Percentiles rank a stretch among this genome's conserved stretches.
These are phyloP conservation scores for Hippophae tibetana DNA, from an alignment of 306 rosid genomes.

Conservation along the genomic window DNA sequence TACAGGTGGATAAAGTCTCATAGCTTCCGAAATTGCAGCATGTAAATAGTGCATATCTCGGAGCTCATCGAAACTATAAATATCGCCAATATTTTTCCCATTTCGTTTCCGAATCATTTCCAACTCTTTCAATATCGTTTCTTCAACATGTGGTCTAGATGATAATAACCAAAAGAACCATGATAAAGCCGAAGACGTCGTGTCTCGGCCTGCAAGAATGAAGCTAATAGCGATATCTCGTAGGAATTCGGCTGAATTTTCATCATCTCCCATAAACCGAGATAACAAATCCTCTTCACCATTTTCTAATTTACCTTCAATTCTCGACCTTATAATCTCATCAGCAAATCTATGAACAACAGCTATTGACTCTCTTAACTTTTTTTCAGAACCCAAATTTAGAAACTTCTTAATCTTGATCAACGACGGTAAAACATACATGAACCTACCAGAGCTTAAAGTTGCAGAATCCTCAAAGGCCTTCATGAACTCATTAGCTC, in stretches of 20 bases:
- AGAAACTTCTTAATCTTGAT: slow-evolving; percentile 28
- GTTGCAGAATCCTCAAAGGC: slow-evolving; percentile 55
- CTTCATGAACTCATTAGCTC: slow-evolving; percentile 38
- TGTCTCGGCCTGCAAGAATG: slow-evolving; percentile 64
- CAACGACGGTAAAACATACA: slow-evolving; percentile 8
- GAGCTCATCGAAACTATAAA: slow-evolving; percentile 38
- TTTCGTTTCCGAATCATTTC: slow-evolving; percentile 14
- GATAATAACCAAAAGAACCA: slow-evolving; percentile 75
- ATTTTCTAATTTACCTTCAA: not conserved
- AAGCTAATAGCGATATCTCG: slow-evolving; percentile 55
- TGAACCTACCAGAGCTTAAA: slow-evolving; percentile 36
- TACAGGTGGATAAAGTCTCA: slow-evolving; percentile 65
- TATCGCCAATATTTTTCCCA: slow-evolving; percentile 13
- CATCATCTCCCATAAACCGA: slow-evolving; percentile 37
- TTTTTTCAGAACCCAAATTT: slow-evolving; percentile 39
- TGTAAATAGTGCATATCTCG: slow-evolving; percentile 64
- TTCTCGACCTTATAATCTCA: slow-evolving; percentile 34
- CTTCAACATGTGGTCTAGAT: slow-evolving; percentile 20
- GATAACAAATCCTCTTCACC: slow-evolving; percentile 37
- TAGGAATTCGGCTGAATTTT: slow-evolving; percentile 36
- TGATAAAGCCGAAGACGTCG: slow-evolving; percentile 55
- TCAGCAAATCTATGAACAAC: slow-evolving; percentile 48
- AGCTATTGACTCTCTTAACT: slow-evolving; percentile 29
- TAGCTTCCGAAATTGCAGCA: slow-evolving; percentile 49
- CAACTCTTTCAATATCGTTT: slow-evolving; percentile 28